Evolutionary conservation across 306 rosid species (phyloP), one percentile per base, ranked within the genome.

Genomic region (Comarum palustre): DNA sequence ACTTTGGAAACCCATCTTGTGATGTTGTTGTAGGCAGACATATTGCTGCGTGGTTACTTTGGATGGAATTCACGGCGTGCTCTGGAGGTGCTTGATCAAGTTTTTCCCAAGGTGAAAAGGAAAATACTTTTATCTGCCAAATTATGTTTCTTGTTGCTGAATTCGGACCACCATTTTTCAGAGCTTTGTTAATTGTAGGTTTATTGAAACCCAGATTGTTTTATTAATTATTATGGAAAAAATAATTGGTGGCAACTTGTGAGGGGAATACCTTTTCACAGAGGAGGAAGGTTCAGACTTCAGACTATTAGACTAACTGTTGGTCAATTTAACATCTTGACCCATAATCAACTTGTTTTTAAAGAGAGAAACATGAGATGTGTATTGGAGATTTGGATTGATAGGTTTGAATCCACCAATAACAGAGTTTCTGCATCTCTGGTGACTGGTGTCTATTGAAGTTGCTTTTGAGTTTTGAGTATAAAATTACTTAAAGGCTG

Each of bases 31-130:
- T 73, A 94, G 98, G 98, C 96, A 15, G 98, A 94, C 82, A 78
- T 94, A 75, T 6, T 86, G 81, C 24, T 85, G 66, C 85, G 98
- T 67, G 98, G 98, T 45, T 94, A 94, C 84, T 85, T 69, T 36
- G 90, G 98, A 52, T 94, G 98, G 97, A 94, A 94, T 73, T 94
- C 98, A 15, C 77, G 89, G 22, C 96, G 97, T 54, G 98, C 96
- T 22, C 77, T 95, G 20, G 78, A 90, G 78, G 88, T 95, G 78
- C 89, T 95, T 4, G 63, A 86, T 73, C 73, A 86, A 77, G 86
- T 91, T 78, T 95, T 95, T 69, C 97, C 97, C 9, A 88, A 90
- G 97, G 99, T 95, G 42, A 38, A 86, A 8, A 20, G 22, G 6
- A 57, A 39, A 31, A 16, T 27, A 10, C 51, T 39, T 60, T 38